Evolutionary conservation across 108 stramenopile species (phyloP), one percentile per base, ranked within the genome.

Genomic region (Pseudonitzschia pungens): DNA sequence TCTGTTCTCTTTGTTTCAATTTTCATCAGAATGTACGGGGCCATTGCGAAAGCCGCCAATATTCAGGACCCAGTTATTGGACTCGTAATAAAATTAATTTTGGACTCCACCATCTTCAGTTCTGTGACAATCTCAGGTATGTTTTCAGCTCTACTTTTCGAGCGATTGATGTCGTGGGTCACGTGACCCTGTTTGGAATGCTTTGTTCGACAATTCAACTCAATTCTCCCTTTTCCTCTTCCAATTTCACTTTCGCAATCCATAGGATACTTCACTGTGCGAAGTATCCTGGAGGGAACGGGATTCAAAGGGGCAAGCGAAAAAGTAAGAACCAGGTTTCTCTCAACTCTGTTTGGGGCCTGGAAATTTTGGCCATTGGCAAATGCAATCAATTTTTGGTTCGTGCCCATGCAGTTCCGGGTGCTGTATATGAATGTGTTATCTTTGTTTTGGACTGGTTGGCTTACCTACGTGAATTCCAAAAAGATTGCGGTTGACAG

Each of bases 341-440:
- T 63, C 26, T n/a, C 75, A 36, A 63, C 75, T 16, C 43, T 76
- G 50, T 32, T 62, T 7, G 68, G 60, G 18, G 68, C 76, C 0
- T 71, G 70, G 70, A 77, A 67, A 42, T 77, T 77, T 57, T 71
- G 76, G 76, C 70, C 76, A 43, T 33, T 69, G 27, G 70, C 65
- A 32, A 76, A 76, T 32, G 58, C 53, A 0, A 18, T 76, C 29
- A 76, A 76, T 33, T 76, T 69, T 52, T 36, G 59, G 24, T 52
- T 76, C 15, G 75, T 76, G 15, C 75, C 75, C 14, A 12, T 76
- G 58, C 54, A 69, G 32, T 76, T 69, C 50, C 31, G 75, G 21
- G 75, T 76, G 43, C 59, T 76, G 10, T 76, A 76, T 45, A 76
- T 56, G 33, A 76, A 76, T 33, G 59, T 62, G 0, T 68, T 76